These are phyloP conservation scores for Lipomyces sp. DNA, from an alignment of 805 yeast genomes.

Conservation along the genomic window DNA sequence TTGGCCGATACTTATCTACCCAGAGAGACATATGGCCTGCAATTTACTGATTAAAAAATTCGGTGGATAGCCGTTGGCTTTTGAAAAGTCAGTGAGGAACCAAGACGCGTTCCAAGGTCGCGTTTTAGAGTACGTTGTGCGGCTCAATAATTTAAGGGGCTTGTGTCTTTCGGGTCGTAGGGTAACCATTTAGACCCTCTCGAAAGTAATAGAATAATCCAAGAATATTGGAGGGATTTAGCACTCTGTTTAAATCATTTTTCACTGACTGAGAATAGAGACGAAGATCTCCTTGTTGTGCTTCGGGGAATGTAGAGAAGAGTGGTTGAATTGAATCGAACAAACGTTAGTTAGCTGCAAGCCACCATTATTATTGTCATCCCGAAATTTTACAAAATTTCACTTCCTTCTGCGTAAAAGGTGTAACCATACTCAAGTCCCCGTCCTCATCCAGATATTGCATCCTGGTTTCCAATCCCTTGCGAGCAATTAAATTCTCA, in stretches of 20 bases:
- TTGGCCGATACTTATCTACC: slow-evolving; percentile 95
- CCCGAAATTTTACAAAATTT: background rate
- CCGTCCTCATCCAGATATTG: too few species aligned
- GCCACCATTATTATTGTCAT: background rate
- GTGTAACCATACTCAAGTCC: too few species aligned
- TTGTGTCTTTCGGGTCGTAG: background rate
- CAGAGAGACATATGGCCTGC: slow-evolving; percentile 74
- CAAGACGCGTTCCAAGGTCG: background rate
- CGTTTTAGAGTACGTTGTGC: background rate
- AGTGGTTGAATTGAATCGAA: background rate
- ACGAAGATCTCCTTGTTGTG: background rate
- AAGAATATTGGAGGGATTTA: background rate
- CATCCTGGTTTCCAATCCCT: background rate
- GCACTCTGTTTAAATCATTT: background rate
- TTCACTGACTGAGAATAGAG: background rate
- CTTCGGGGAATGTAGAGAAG: background rate
- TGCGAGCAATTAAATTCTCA: background rate
- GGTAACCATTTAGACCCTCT: too few species aligned
- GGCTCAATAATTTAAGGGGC: background rate
- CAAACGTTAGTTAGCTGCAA: background rate
- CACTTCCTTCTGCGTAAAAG: background rate
- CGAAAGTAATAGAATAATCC: too few species aligned
- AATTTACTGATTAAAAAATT: background rate
- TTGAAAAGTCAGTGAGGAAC: background rate
- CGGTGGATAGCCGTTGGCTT: background rate